These are phyloP conservation scores for Hortaea werneckii DNA, from an alignment of 2,329 filamentous ascomycete genomes.

Conservation along the genomic window DNA sequence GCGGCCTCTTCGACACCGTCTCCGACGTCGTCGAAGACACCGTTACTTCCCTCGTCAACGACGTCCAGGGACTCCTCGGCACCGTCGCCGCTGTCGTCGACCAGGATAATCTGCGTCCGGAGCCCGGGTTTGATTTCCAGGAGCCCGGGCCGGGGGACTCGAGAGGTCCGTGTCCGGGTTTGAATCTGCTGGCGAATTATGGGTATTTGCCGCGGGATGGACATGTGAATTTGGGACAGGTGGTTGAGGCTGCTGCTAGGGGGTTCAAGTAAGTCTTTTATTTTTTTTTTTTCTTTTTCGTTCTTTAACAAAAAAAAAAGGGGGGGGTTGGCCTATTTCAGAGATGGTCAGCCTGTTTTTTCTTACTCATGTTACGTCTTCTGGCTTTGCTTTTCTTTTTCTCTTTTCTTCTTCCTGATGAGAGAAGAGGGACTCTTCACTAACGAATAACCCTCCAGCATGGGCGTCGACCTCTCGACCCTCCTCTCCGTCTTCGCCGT, in stretches of 20 bases:
- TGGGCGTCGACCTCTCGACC: slow-evolving; percentile 29
- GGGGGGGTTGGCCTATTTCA: too few species aligned
- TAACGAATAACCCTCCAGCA: too few species aligned
- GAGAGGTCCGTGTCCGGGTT: slow-evolving; percentile 24
- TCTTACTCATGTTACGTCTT: too few species aligned
- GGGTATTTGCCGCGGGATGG: slow-evolving; percentile 25
- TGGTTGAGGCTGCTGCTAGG: too few species aligned
- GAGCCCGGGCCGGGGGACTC: slow-evolving; percentile 18
- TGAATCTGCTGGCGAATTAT: slow-evolving; percentile 23
- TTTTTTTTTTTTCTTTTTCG: too few species aligned
- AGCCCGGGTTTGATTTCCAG: slow-evolving; percentile 17
- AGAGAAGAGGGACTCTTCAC: too few species aligned
- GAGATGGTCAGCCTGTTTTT: too few species aligned
- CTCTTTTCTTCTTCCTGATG: too few species aligned
- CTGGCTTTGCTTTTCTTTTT: too few species aligned
- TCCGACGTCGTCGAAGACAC: neutral
- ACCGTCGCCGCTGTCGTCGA: slow-evolving; percentile 16
- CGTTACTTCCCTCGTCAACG: slow-evolving; percentile 6
- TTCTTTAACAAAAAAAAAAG: too few species aligned
- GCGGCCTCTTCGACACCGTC: neutral
- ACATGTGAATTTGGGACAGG: too few species aligned
- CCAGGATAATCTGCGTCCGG: slow-evolving; percentile 18
- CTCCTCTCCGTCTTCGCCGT: slow-evolving; percentile 18
- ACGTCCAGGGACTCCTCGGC: slow-evolving; percentile 11
- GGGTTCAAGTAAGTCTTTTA: too few species aligned